Conservation (phyloP, 306 rosid genomes). For the Dryas drummondii region DNA sequence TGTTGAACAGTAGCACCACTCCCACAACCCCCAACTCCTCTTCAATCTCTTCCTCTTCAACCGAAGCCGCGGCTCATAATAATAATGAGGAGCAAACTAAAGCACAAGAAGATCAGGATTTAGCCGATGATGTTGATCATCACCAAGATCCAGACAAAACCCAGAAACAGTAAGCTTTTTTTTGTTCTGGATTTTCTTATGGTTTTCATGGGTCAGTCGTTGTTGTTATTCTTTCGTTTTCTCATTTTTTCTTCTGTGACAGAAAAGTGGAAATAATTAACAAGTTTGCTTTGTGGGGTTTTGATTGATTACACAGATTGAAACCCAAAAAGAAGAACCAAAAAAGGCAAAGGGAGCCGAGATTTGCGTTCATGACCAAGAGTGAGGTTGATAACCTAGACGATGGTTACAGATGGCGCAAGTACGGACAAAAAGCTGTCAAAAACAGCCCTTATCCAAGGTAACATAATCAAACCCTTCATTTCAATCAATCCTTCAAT, state of each 20-base stretch:
- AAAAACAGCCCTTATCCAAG: constrained; percentile 97
- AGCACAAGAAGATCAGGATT: constrained; percentile 21
- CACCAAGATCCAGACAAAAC: constrained; percentile 50
- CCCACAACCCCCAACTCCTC: constrained; percentile 65
- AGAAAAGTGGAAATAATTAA: not conserved
- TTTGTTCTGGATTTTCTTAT: not conserved
- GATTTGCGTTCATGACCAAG: constrained; percentile 84
- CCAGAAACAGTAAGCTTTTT: constrained; percentile 56
- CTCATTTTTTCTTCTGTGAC: not conserved
- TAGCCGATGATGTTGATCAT: constrained; percentile 20
- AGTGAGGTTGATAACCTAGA: constrained; percentile 85
- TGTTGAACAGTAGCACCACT: constrained; percentile 41
- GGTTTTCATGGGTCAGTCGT: not conserved
- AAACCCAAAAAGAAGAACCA: constrained; percentile 75
- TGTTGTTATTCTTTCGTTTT: constrained; percentile 11
- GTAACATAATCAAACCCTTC: constrained; percentile 27
- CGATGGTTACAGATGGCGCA: constrained; percentile 92
- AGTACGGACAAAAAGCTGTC: constrained; percentile 95
- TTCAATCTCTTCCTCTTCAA: constrained; percentile 66
- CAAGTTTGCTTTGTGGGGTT: constrained; percentile 18
- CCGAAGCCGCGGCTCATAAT: constrained; percentile 38
- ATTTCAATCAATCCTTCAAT: not conserved
- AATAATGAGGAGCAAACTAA: constrained; percentile 20
- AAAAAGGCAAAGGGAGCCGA: constrained; percentile 64
- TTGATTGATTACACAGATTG: constrained; percentile 38